Base-by-base conservation (phyloP, 108 stramenopile species). In the Skeletonema tropicum region DNA sequence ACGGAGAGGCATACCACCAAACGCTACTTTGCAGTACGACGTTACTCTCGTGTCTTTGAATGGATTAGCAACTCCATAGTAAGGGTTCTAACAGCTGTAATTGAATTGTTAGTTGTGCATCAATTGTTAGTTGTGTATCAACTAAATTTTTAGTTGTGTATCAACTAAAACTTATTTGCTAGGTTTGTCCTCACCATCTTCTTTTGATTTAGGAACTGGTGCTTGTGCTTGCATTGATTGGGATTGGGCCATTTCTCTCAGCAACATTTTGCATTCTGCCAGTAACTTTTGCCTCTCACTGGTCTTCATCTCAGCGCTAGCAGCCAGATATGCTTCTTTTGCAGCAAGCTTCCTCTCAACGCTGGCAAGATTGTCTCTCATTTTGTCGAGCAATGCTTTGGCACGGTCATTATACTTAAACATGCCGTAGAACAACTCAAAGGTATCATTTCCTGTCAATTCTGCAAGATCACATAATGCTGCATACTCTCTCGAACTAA, bases 371-470 rank as follows among this genome's bases (percentile, higher is more conserved):
- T 96, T 96, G 31, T 98, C 97, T 61, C 94, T 80, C 74, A 98
- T 88, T 41, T 79, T 87, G 31, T 69, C 83, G 38, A 96, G 48
- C 60, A 86, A 82, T 29, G 90, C 83, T 73, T 85, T 86, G 17
- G 92, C 95, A 45, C 90, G 86, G 38, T 86, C 75, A 66, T 97
- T 97, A 89, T 88, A 97, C 66, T 94, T 96, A 89, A 88, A 98
- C 86, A 98, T 96, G 3, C 97, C 96, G 75, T 95, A 98, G 79
- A 98, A 98, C 21, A 93, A 82, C 70, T 98, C 97, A 66, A 97
- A 96, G 41, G 94, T 94, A 71, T 97, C 97, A 41, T 74, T 84
- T 17, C 90, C 80, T 13, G 97, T 96, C 83, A 91, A 86, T 26
- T 98, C 97, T 38, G 95, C 94, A 55, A 98, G 88, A 57, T 95